Evolutionary conservation across 2,329 filamentous ascomycete species (phyloP), one percentile per base, ranked within the genome.

Genomic region (Cryphonectria naterciae): DNA sequence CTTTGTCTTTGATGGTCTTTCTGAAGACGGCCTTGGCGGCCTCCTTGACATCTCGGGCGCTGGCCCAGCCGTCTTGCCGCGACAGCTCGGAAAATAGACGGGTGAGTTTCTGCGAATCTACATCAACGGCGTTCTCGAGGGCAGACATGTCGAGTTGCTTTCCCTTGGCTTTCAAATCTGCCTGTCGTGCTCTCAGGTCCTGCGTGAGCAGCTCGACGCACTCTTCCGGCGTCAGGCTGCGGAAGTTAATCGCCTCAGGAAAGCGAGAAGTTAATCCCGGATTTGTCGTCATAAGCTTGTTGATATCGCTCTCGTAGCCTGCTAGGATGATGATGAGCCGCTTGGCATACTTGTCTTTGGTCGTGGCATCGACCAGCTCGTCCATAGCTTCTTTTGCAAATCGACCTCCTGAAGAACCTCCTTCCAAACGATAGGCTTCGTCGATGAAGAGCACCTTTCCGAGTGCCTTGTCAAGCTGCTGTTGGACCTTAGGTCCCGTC

Each of bases 381-480:
- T 87, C 85, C 2, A 87, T 78, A 0, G 86, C 86, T 71, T 88
- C 86, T 61, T 86, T 85, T 0, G 87, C 89, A 74, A 88, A 93
- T 0, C 76, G 75, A 0, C 87, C 88, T 0, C 87, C 85, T 0
- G 81, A 32, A 32, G 32, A 93, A 0, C 87, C 88, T 0, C 87
- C 85, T 0, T 81, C 83, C 0, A 93, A 84, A 0, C 91, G 85
- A 74, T 93, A 93, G 0, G 91, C 91, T 76, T 93, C 91, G 69
- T 94, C 92, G 10, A 94, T 86, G 72, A 94, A 90, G 0, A 94
- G 82, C 0, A 94, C 88, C 32, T 86, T 87, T 0, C 92, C 91
- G 0, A 93, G 82, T 0, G 87, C 88, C 52, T 83, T 86, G 68
- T 93, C 89, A 0, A 94, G 79, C 0, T 87, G 78, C 41, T 86